Evolutionary conservation across 768 basidiomycete species (phyloP).

Genomic region (Rhizopogon vinicolor): DNA sequence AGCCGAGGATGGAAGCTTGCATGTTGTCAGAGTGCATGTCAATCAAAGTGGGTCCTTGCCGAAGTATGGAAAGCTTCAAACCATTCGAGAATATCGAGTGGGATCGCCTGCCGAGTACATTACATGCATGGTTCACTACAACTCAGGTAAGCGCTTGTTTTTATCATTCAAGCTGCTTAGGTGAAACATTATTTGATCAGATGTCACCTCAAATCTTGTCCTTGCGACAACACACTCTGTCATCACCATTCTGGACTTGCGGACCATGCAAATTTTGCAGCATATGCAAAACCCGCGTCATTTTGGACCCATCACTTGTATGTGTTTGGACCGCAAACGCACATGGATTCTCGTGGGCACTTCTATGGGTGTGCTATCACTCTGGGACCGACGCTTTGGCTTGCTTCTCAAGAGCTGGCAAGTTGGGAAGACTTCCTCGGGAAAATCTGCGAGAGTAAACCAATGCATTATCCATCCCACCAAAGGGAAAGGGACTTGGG

Average conservation of each 20-base stretch:
- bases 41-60: slow-evolving; percentile 64
- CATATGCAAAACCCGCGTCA: slow-evolving; percentile 82
- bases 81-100: slow-evolving; percentile 76
- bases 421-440: slow-evolving; percentile 51
- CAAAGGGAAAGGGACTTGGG: slow-evolving; percentile 84
- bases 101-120: slow-evolving; percentile 75
- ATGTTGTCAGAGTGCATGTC: slow-evolving; percentile 80
- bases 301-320: slow-evolving; percentile 78
- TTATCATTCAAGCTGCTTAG: background rate
- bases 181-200: slow-evolving; percentile 29
- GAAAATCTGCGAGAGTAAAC: slow-evolving; percentile 55
- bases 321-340: slow-evolving; percentile 80
- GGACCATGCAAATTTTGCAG: slow-evolving; percentile 75
- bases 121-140: slow-evolving; percentile 79
- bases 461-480: slow-evolving; percentile 81
- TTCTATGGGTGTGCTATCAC: slow-evolving; percentile 72
- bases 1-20: slow-evolving; percentile 78
- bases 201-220: slow-evolving; percentile 75
- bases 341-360: slow-evolving; percentile 92
- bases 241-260: slow-evolving; percentile 75
- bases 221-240: slow-evolving; percentile 80
- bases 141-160: slow-evolving; percentile 48
- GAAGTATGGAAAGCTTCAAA: slow-evolving; percentile 77
- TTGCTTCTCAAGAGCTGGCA: slow-evolving; percentile 86
- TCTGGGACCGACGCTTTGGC: slow-evolving; percentile 97